Evolutionary conservation across 768 basidiomycete species (phyloP).

Genomic region (Rhodotorula taiwanensis): DNA sequence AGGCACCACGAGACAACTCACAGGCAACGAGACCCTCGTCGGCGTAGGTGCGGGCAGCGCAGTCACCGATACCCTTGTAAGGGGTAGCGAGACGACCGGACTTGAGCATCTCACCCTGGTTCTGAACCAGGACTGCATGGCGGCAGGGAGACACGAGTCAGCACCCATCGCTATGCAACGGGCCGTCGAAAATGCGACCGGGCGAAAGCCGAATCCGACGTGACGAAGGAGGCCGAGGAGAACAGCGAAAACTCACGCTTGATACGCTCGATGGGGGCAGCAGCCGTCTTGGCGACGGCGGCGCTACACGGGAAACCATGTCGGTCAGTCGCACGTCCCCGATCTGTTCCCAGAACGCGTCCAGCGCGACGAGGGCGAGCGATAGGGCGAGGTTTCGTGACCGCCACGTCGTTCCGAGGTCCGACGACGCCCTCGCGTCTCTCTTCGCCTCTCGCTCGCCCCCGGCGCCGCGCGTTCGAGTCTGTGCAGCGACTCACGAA

Average conservation of each 20-base stretch:
- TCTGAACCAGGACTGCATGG: conserved; percentile 33
- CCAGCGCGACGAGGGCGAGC: no score
- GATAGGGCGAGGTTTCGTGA: no score
- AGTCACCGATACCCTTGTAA: conserved; percentile 93
- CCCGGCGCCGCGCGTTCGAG: no score
- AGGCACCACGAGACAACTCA: conserved; percentile 3
- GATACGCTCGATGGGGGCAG: conserved; percentile 99
- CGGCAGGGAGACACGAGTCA: neutral
- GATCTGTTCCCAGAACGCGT: no score
- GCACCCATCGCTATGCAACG: neutral
- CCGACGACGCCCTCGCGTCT: no score
- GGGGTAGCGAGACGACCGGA: conserved; percentile 93
- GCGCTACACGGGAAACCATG: conserved; percentile 39
- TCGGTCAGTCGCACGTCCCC: neutral
- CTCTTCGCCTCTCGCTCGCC: neutral
- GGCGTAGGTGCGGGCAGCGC: conserved; percentile 80
- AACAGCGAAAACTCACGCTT: conserved; percentile 70
- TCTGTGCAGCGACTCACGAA: conserved; percentile 47
- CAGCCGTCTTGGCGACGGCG: conserved; percentile 96
- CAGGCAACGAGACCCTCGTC: conserved; percentile 87
- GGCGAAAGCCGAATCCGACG: no score
- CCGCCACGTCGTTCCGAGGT: no score
- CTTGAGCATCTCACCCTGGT: conserved; percentile 99
- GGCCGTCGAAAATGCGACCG: no score
- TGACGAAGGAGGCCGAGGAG: neutral